Evolutionary conservation across 2,329 filamentous ascomycete genomes (phyloP).

Genomic region (Tolypocladium ovalisporum): DNA sequence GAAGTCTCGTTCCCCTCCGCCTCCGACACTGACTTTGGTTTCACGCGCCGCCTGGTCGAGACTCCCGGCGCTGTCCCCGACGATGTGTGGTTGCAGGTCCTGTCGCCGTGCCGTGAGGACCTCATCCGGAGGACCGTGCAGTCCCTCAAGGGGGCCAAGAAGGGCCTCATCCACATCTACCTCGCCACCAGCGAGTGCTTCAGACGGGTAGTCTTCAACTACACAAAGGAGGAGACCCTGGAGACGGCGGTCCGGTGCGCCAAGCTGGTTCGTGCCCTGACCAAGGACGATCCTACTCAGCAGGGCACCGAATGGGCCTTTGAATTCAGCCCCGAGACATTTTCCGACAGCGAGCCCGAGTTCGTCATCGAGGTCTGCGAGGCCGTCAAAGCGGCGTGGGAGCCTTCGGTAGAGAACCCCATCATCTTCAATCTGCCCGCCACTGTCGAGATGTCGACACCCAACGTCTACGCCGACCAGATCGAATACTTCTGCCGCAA

Average conservation of each 20-base stretch:
- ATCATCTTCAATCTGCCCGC: slow-evolving; percentile 97
- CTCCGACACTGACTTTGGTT: slow-evolving; percentile 92
- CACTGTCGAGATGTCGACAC: slow-evolving; percentile 89
- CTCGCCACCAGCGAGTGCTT: slow-evolving; percentile 95
- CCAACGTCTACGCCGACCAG: slow-evolving; percentile 92
- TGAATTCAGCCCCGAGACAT: slow-evolving; percentile 78
- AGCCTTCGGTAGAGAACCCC: slow-evolving; percentile 62
- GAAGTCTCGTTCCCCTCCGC: slow-evolving; percentile 93
- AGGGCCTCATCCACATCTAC: slow-evolving; percentile 91
- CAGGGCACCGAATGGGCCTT: slow-evolving; percentile 60
- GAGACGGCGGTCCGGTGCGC: slow-evolving; percentile 78
- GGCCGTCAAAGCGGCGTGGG: slow-evolving; percentile 92
- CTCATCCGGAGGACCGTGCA: slow-evolving; percentile 85
- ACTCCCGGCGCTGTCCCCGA: slow-evolving; percentile 75
- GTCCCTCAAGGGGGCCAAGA: slow-evolving; percentile 79
- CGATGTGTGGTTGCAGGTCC: slow-evolving; percentile 85
- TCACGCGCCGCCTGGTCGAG: slow-evolving; percentile 76
- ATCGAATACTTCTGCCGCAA: slow-evolving; percentile 90
- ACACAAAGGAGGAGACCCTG: slow-evolving; percentile 70
- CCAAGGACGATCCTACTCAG: slow-evolving; percentile 60
- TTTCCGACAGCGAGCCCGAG: slow-evolving; percentile 81
- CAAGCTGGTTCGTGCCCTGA: slow-evolving; percentile 77
- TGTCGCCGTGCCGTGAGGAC: slow-evolving; percentile 84
- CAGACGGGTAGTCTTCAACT: slow-evolving; percentile 80
- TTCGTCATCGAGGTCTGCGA: slow-evolving; percentile 78